Evolutionary conservation across 257 asterid species (phyloP).

Genomic region (Cruciata laevipes): DNA sequence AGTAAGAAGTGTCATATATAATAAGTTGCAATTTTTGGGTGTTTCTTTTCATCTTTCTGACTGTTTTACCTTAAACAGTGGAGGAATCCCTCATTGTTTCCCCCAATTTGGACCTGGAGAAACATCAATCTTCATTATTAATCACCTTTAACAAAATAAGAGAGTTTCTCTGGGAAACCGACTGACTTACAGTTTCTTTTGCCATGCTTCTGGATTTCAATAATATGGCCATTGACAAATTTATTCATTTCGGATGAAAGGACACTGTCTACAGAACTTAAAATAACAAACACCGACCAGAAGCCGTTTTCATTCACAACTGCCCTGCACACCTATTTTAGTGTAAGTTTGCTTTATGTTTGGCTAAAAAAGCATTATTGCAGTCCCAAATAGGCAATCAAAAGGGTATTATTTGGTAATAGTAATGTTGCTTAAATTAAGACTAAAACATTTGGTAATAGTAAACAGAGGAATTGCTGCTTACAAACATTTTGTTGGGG

Average conservation of each 20-base stretch:
- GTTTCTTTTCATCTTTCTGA: constrained; percentile 12
- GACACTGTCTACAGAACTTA: constrained; percentile 74
- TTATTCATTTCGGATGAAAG: constrained; percentile 35
- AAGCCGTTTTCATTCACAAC: constrained; percentile 83
- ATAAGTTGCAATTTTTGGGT: neutral
- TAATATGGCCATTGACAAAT: constrained; percentile 1
- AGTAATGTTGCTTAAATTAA: neutral
- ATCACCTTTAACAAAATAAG: neutral
- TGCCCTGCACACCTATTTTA: constrained; percentile 90
- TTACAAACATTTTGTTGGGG: constrained; percentile 25
- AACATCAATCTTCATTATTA: neutral
- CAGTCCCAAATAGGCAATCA: neutral
- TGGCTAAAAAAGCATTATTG: neutral
- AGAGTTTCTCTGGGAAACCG: neutral
- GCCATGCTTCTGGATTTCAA: neutral
- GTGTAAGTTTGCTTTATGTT: constrained; percentile 35
- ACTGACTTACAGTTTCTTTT: neutral
- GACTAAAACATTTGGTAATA: too few species aligned
- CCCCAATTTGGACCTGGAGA: constrained; percentile 99
- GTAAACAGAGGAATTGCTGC: neutral
- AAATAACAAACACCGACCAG: constrained; percentile 64
- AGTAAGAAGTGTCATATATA: neutral
- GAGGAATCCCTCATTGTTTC: constrained; percentile 98
- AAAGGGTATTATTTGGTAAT: neutral
- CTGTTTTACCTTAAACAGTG: constrained; percentile 41